These are phyloP conservation scores for Calonectria naviculata DNA, from an alignment of 2,329 filamentous ascomycete species.

Conservation along the genomic window DNA sequence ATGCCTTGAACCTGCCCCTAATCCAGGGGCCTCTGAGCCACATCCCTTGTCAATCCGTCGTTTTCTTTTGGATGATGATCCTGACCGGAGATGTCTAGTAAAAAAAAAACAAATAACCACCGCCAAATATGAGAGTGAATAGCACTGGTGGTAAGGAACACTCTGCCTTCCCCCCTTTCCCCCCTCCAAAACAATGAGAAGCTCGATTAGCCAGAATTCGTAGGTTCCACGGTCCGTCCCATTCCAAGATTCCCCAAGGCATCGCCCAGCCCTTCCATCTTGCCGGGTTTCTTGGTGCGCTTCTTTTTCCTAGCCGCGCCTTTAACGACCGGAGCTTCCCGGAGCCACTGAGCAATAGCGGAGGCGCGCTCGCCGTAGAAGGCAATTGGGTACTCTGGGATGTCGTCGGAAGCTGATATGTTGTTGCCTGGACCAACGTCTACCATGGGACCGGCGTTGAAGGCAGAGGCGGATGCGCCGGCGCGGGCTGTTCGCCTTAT, in stretches of 20 bases:
- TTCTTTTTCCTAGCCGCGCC: slow-evolving; percentile 53
- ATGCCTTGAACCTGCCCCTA: background rate
- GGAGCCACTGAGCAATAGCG: slow-evolving; percentile 77
- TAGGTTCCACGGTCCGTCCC: slow-evolving; percentile 4
- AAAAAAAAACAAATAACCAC: background rate
- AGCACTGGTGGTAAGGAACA: background rate
- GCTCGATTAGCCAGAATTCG: slow-evolving; percentile 1
- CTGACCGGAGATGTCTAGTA: background rate
- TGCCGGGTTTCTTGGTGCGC: slow-evolving; percentile 39
- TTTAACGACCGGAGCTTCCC: slow-evolving; percentile 61
- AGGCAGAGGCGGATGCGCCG: background rate
- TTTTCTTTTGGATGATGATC: background rate
- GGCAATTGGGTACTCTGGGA: slow-evolving; percentile 61
- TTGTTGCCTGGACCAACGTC: slow-evolving; percentile 47
- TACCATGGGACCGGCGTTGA: too few relatives aligned
- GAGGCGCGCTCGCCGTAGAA: slow-evolving; percentile 77
- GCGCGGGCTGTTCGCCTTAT: background rate
- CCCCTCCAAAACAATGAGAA: background rate
- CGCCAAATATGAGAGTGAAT: background rate
- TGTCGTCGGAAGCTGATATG: background rate
- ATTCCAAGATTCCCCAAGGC: slow-evolving; percentile 24
- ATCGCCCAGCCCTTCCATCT: slow-evolving; percentile 17
- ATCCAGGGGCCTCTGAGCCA: background rate
- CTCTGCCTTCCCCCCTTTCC: background rate
- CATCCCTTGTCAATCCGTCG: background rate